Evolutionary conservation across 495 filamentous ascomycete genomes (phyloP).

Genomic region (Chaetomium tenue): DNA sequence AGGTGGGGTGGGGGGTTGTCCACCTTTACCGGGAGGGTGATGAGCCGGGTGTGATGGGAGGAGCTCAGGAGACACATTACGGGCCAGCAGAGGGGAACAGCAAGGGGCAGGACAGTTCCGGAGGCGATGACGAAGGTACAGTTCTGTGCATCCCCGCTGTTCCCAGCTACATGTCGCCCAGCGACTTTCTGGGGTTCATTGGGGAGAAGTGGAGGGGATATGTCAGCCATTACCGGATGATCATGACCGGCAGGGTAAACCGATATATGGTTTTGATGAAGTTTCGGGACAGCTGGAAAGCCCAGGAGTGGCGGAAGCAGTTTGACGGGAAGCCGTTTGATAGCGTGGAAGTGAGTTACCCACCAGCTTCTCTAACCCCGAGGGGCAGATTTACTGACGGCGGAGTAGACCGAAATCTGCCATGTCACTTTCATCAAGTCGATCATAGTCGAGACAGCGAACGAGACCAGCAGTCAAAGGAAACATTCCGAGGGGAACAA

Average conservation of each 20-base stretch:
- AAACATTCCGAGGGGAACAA: conserved; percentile 63
- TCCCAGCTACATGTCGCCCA: conserved; percentile 85
- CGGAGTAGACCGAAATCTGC: conserved; percentile 80
- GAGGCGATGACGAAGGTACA: conserved; percentile 47
- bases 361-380: not conserved
- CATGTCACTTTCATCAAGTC: conserved; percentile 95
- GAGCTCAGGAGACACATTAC: not conserved
- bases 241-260: conserved; percentile 82
- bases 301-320: conserved; percentile 74
- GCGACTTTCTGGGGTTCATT: conserved; percentile 88
- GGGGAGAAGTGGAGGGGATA: conserved; percentile 84
- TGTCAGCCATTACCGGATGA: conserved; percentile 94
- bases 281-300: conserved; percentile 72
- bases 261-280: conserved; percentile 98
- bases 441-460: conserved; percentile 61
- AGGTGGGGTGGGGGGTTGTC: conserved; percentile 89
- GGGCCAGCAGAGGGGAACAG: not conserved
- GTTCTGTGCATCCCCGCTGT: conserved; percentile 93
- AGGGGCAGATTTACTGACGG: conserved; percentile 13
- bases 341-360: conserved; percentile 74
- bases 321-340: conserved; percentile 97
- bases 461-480: conserved; percentile 45
- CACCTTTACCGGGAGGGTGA: conserved; percentile 87
- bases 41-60: conserved; percentile 50
- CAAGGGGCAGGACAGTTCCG: conserved; percentile 12